These are phyloP conservation scores for Ogataea sp. DNA, from an alignment of 805 yeast species.

Conservation along the genomic window DNA sequence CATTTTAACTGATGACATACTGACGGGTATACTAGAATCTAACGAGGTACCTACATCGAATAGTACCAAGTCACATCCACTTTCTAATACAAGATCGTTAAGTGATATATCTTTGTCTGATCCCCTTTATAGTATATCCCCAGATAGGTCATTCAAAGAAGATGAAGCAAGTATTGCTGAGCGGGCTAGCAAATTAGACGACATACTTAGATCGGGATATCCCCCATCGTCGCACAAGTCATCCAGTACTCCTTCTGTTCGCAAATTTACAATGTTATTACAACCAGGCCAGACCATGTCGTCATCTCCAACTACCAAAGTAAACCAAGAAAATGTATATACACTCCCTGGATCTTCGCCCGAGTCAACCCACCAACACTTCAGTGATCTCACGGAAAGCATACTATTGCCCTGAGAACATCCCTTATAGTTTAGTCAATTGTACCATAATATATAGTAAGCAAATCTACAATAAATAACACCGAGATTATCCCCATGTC, in stretches of 20 bases:
- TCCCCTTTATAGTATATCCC: constrained; percentile 1
- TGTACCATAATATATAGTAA: too few species aligned
- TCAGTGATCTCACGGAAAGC: too few species aligned
- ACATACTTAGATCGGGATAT: background rate
- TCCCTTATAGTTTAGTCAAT: too few species aligned
- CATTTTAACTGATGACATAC: constrained; percentile 1
- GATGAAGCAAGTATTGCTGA: too few species aligned
- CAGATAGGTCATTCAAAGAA: background rate
- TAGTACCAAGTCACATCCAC: background rate
- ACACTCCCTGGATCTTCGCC: constrained; percentile 9
- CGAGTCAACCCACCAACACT: constrained; percentile 11
- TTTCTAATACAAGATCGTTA: background rate
- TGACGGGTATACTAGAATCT: background rate
- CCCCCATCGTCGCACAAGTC: background rate
- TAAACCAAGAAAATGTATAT: constrained; percentile 12
- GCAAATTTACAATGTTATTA: background rate
- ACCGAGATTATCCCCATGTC: too few species aligned
- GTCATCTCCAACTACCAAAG: constrained; percentile 7
- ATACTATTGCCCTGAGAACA: too few species aligned
- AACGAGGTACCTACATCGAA: background rate
- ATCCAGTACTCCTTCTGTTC: background rate
- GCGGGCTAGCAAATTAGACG: too few species aligned
- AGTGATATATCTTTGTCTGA: background rate
- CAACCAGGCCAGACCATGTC: constrained; percentile 3
- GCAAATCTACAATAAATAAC: too few species aligned